Percentiles rank a stretch among this genome's conserved stretches.
Conservation (phyloP, 306 rosid species). For the Spatholobus suberectus region DNA sequence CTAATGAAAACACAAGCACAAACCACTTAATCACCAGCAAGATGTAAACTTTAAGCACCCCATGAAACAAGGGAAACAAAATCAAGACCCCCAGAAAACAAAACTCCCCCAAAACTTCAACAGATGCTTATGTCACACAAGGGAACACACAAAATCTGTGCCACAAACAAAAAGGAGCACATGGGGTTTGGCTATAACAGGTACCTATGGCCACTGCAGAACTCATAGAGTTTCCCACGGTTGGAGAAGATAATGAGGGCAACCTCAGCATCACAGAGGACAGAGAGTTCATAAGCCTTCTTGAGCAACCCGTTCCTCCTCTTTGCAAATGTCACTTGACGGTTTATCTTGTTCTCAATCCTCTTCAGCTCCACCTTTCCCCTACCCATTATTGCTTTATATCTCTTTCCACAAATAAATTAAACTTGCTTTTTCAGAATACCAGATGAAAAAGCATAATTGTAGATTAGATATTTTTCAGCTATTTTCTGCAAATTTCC, state of each 20-base stretch:
- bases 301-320: slow-evolving; percentile 79
- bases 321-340: slow-evolving; percentile 88
- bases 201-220: slow-evolving; percentile 75
- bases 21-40: background rate
- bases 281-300: slow-evolving; percentile 87
- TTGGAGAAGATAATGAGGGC: slow-evolving; percentile 82
- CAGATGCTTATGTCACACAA: background rate
- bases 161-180: background rate
- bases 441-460: slow-evolving; percentile 1
- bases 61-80: background rate
- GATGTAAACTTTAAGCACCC: slow-evolving; percentile 35
- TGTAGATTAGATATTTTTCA: background rate
- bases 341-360: slow-evolving; percentile 84
- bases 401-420: slow-evolving; percentile 21
- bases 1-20: background rate
- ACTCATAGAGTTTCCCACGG: slow-evolving; percentile 85
- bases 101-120: background rate
- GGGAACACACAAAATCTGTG: background rate
- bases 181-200: background rate
- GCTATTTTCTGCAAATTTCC: slow-evolving; percentile 39
- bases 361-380: slow-evolving; percentile 90
- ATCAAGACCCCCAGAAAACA: background rate
- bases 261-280: slow-evolving; percentile 88
- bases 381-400: slow-evolving; percentile 66
- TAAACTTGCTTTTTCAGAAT: slow-evolving; percentile 38